Percentiles rank a stretch among this genome's conserved stretches.
phyloP scores from a whole-genome alignment of 805 yeast genomes.

The Kluyveromyces starmeri region DNA sequence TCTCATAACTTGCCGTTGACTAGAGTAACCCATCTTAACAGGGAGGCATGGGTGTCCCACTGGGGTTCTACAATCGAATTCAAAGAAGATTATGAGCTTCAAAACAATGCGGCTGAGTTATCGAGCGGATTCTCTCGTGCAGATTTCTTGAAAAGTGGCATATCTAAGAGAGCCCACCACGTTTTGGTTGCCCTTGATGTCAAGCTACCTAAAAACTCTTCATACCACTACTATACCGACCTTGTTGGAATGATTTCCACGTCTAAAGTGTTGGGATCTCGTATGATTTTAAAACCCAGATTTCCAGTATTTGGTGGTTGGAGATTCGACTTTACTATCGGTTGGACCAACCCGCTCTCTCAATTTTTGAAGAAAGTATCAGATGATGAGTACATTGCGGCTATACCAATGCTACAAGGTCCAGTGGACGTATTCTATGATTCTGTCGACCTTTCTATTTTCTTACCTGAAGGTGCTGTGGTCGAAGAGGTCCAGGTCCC shows the following conservation, averaged over 20 bases:
- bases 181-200: slow-evolving; percentile 56
- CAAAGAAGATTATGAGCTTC: slow-evolving; percentile 78
- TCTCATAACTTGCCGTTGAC: slow-evolving; percentile 59
- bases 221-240: slow-evolving; percentile 77
- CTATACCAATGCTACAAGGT: slow-evolving; percentile 66
- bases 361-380: slow-evolving; percentile 40
- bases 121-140: slow-evolving; percentile 68
- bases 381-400: slow-evolving; percentile 45
- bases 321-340: slow-evolving; percentile 90
- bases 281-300: slow-evolving; percentile 65
- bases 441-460: slow-evolving; percentile 48
- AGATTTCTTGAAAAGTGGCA: slow-evolving; percentile 57
- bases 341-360: slow-evolving; percentile 67
- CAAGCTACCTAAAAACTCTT: slow-evolving; percentile 40
- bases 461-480: slow-evolving; percentile 82
- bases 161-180: slow-evolving; percentile 41
- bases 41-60: slow-evolving; percentile 87
- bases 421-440: slow-evolving; percentile 64
- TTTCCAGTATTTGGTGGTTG: slow-evolving; percentile 95
- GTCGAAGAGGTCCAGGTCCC: slow-evolving; percentile 50
- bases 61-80: slow-evolving; percentile 63
- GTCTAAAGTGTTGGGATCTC: slow-evolving; percentile 34
- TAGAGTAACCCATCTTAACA: slow-evolving; percentile 47
- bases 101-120: slow-evolving; percentile 67
- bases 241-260: slow-evolving; percentile 91